Conservation (phyloP, 768 basidiomycete species). For the Lactarius evosmus region DNA sequence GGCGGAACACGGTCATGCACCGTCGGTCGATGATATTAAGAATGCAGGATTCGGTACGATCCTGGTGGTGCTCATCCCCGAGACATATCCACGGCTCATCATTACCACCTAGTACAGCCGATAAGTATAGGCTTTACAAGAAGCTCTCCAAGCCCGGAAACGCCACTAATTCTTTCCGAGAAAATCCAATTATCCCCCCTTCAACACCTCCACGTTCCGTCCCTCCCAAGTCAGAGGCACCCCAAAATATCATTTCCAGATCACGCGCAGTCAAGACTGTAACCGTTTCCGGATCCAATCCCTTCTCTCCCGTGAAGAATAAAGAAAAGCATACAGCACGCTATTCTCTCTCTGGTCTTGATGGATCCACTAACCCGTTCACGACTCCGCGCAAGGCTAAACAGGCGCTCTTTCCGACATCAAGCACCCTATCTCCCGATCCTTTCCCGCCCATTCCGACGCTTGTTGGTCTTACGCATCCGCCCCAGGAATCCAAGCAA, state of each 20-base stretch:
- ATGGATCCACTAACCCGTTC: constrained; percentile 48
- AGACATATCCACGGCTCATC: constrained; percentile 23
- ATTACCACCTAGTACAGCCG: constrained; percentile 44
- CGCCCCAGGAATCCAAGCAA: constrained; percentile 21
- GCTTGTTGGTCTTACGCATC: constrained; percentile 18
- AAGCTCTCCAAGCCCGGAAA: constrained; percentile 52
- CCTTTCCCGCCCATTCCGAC: constrained; percentile 41
- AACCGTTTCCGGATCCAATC: constrained; percentile 60
- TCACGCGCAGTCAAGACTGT: constrained; percentile 52
- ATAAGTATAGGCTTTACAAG: constrained; percentile 82
- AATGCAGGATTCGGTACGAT: constrained; percentile 59
- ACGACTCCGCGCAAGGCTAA: constrained; percentile 35
- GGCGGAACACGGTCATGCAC: constrained; percentile 50
- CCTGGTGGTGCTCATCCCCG: constrained; percentile 3
- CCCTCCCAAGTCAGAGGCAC: constrained; percentile 32
- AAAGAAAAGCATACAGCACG: constrained; percentile 37
- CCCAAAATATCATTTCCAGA: constrained; percentile 44
- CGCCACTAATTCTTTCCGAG: constrained; percentile 40
- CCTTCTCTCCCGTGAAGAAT: constrained; percentile 76
- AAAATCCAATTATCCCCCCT: constrained; percentile 35
- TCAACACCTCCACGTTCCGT: constrained; percentile 37
- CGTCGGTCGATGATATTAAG: constrained; percentile 70
- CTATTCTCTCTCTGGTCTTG: constrained; percentile 30
- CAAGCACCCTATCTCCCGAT: constrained; percentile 39
- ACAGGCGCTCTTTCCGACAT: constrained; percentile 27